Evolutionary conservation across 768 basidiomycete genomes (phyloP).

Genomic region (Flagelloscypha sp.): DNA sequence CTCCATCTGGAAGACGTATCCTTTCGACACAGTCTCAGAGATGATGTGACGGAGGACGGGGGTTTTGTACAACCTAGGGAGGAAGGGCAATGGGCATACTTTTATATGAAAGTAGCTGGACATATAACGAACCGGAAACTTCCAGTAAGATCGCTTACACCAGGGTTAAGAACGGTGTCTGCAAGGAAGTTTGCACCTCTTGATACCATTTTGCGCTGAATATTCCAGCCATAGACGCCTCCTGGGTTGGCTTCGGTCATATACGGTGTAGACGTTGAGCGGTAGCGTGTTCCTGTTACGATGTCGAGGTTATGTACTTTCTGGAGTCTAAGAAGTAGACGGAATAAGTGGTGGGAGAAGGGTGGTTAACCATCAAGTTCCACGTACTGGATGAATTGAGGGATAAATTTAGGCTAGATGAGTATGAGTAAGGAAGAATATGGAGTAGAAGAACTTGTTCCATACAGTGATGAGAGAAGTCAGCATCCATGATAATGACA

Average conservation of each 20-base stretch:
- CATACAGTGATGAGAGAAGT: conserved; percentile 89
- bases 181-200: conserved; percentile 88
- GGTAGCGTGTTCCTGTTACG: conserved; percentile 88
- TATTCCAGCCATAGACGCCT: conserved; percentile 89
- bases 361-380: not conserved
- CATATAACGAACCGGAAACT: conserved; percentile 62
- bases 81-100: conserved; percentile 2
- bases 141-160: conserved; percentile 86
- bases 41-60: conserved; percentile 78
- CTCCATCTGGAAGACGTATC: conserved; percentile 97
- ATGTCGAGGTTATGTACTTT: conserved; percentile 84
- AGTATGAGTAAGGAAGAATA: not conserved
- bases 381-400: conserved; percentile 75
- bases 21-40: conserved; percentile 74
- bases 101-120: not conserved
- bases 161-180: conserved; percentile 74
- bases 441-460: conserved; percentile 6
- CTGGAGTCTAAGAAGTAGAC: conserved; percentile 50
- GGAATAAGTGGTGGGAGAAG: conserved; percentile 1
- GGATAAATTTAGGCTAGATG: conserved; percentile 84
- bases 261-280: conserved; percentile 49
- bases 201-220: conserved; percentile 82
- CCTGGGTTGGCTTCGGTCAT: conserved; percentile 60
- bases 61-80: conserved; percentile 60
- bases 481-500: conserved; percentile 96